These are phyloP conservation scores for Volvox reticuliferus DNA, from an alignment of 139 green algal species.

Conservation along the genomic window DNA sequence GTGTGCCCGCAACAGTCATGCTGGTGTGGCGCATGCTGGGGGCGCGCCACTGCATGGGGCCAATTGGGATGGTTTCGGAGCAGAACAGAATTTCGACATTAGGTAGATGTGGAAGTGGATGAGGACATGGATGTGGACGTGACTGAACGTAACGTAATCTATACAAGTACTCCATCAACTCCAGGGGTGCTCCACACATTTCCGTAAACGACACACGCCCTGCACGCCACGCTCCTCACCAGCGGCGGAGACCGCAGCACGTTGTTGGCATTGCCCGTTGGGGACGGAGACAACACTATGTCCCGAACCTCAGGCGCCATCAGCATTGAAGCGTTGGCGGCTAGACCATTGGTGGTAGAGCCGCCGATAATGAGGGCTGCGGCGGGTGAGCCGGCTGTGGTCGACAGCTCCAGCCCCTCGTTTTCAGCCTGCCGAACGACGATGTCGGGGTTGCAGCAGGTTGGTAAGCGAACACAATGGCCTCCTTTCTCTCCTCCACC, in stretches of 20 bases:
- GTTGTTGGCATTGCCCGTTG: neutral
- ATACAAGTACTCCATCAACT: no score
- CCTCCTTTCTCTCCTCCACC: no score
- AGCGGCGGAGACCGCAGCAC: neutral
- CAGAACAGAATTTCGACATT: no score
- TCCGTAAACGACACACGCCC: no score
- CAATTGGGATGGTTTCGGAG: no score
- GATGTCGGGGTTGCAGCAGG: neutral
- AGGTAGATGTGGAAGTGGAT: no score
- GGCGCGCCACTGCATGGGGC: slow-evolving; percentile 4
- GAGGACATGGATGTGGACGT: no score
- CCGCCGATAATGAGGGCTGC: neutral
- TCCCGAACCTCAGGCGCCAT: neutral
- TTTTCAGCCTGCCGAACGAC: neutral
- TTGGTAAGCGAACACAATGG: no score
- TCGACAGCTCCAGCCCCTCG: neutral
- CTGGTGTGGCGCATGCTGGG: slow-evolving; percentile 38
- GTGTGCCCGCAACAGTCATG: neutral
- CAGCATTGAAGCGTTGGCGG: neutral
- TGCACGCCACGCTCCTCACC: neutral
- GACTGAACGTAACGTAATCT: no score
- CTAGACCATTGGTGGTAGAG: neutral
- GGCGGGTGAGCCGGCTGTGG: neutral
- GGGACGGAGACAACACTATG: neutral
- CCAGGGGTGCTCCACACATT: no score